These are phyloP conservation scores for Magnaporthiopsis incrustans DNA, from an alignment of 2,329 filamentous ascomycete genomes.

Conservation along the genomic window DNA sequence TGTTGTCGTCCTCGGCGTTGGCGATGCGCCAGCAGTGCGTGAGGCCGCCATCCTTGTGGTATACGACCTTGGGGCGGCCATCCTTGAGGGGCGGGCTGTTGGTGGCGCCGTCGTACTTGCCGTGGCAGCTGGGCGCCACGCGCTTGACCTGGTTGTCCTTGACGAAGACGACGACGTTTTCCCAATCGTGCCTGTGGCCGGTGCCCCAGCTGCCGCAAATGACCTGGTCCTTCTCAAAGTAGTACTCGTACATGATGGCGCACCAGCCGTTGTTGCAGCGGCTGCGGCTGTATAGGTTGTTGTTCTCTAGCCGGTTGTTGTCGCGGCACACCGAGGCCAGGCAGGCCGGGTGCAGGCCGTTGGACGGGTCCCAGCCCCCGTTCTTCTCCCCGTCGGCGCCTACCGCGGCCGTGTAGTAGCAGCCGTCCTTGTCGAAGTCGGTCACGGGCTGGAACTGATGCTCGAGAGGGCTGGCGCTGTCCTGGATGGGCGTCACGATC, in stretches of 20 bases:
- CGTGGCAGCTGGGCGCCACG: constrained; percentile 26
- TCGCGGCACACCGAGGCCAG: constrained; percentile 9
- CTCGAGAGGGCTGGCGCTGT: too few species aligned
- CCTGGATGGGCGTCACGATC: too few species aligned
- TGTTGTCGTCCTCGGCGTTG: not conserved
- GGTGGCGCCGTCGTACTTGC: constrained; percentile 20
- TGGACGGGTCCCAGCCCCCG: too few species aligned
- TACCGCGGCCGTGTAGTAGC: too few species aligned
- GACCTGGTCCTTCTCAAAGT: constrained; percentile 21
- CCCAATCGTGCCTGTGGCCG: constrained; percentile 29
- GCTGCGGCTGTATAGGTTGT: constrained; percentile 30
- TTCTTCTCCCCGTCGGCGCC: too few species aligned
- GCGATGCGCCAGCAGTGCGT: constrained; percentile 16
- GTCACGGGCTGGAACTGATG: too few species aligned
- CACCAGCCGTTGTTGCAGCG: constrained; percentile 33
- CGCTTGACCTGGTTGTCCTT: constrained; percentile 22
- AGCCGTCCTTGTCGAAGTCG: too few species aligned
- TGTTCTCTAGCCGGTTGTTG: constrained; percentile 25
- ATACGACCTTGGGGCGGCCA: constrained; percentile 21
- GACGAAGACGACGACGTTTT: constrained; percentile 24
- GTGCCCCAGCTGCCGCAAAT: not conserved
- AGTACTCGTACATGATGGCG: constrained; percentile 31
- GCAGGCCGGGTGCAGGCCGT: too few species aligned
- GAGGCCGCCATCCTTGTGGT: constrained; percentile 24
- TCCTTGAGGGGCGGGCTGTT: constrained; percentile 13